Conservation (phyloP, 371 early-diverging fungal species). For the Globomyces sp. region DNA sequence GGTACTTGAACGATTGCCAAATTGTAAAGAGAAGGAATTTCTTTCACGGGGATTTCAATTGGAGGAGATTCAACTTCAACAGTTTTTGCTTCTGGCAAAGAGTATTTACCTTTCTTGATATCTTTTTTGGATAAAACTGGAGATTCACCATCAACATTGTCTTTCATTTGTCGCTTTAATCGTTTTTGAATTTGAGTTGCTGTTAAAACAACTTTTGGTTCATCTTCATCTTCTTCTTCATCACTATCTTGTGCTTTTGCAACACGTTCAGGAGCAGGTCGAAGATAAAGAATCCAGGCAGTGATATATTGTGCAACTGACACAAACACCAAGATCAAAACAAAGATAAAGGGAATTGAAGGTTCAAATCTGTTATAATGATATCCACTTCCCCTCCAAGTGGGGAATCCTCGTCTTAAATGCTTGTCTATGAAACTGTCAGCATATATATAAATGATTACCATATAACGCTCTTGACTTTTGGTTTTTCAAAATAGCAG, state of each 20-base stretch:
- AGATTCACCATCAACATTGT: background rate
- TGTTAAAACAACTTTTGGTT: background rate
- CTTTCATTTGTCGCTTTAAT: background rate
- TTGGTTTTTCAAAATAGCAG: constrained; percentile 35
- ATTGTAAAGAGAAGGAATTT: no score
- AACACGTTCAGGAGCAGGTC: background rate
- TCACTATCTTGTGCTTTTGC: background rate
- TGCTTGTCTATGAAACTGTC: constrained; percentile 26
- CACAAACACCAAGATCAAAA: constrained; percentile 30
- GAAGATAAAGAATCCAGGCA: constrained; percentile 28
- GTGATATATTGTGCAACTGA: constrained; percentile 41
- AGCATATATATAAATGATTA: constrained; percentile 33
- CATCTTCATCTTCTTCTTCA: no score
- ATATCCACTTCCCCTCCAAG: constrained; percentile 46
- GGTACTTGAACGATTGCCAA: no score
- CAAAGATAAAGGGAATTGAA: constrained; percentile 29
- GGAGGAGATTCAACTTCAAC: no score
- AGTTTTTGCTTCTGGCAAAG: no score
- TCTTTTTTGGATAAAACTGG: constrained; percentile 2
- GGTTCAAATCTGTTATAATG: constrained; percentile 42
- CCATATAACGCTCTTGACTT: constrained; percentile 43
- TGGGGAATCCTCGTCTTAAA: constrained; percentile 35
- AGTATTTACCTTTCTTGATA: background rate
- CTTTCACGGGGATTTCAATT: no score
- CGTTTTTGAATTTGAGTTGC: background rate